Conservation (phyloP, 163 green algal genomes). For the Prototheca cutis region DNA sequence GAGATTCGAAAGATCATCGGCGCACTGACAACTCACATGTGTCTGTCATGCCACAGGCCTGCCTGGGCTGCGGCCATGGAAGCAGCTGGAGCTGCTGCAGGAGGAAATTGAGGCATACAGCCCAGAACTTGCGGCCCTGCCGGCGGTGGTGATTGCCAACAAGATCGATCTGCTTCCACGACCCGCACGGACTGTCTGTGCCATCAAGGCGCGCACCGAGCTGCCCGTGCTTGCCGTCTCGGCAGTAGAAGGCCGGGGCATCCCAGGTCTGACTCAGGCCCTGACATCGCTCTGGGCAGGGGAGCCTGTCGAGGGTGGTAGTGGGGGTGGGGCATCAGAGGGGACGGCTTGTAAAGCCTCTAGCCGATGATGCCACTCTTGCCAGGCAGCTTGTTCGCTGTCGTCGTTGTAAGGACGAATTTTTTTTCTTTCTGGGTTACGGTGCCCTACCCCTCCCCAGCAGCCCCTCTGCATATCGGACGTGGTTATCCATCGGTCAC, state of each 20-base stretch:
- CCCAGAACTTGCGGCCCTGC: constrained; percentile 15
- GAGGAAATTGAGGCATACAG: constrained; percentile 28
- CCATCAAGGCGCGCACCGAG: background rate
- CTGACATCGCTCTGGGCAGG: background rate
- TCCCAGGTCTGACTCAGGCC: background rate
- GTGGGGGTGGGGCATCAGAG: too few relatives aligned
- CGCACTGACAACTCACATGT: background rate
- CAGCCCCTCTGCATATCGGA: background rate
- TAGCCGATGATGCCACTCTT: too few relatives aligned
- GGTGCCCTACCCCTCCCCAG: background rate
- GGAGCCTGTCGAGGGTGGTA: background rate
- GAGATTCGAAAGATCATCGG: background rate
- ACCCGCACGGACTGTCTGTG: constrained; percentile 3
- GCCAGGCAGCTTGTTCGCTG: background rate
- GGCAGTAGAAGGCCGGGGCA: background rate
- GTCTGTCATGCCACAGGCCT: background rate
- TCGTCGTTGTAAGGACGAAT: background rate
- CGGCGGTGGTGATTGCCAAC: constrained; percentile 47
- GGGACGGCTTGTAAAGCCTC: too few relatives aligned
- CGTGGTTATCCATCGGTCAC: background rate
- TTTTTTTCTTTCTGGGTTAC: background rate
- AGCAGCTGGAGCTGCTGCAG: constrained; percentile 33
- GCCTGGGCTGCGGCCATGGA: constrained; percentile 2
- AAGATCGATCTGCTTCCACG: constrained; percentile 43
- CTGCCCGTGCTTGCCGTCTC: constrained; percentile 10